phyloP scores from a whole-genome alignment of 768 basidiomycete genomes.

The Leccinum uliginosum region DNA sequence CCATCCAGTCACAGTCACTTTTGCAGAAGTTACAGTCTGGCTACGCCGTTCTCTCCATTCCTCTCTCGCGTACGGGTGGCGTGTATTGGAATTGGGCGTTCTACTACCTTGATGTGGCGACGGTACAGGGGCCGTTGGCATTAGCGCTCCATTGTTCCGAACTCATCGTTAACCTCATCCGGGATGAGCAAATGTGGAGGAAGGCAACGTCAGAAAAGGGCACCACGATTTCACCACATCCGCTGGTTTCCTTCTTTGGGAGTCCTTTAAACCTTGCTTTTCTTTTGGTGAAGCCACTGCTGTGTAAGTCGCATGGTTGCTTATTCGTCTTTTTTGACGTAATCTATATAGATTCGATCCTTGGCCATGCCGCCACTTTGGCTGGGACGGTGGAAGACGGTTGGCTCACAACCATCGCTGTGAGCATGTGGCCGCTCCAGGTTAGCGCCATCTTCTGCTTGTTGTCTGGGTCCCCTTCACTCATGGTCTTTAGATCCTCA shows the following conservation, averaged over 20 bases:
- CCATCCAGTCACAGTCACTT: slow-evolving; percentile 22
- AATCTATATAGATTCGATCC: slow-evolving; percentile 27
- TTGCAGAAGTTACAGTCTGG: slow-evolving; percentile 20
- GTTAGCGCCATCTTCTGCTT: slow-evolving; percentile 3
- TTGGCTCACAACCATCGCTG: slow-evolving; percentile 12
- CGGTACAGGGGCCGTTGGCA: slow-evolving; percentile 28
- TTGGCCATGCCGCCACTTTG: slow-evolving; percentile 25
- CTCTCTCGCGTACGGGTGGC: slow-evolving; percentile 13
- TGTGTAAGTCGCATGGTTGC: slow-evolving; percentile 19
- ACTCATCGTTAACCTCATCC: slow-evolving; percentile 26
- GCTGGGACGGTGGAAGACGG: slow-evolving; percentile 10
- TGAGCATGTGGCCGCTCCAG: slow-evolving; percentile 28
- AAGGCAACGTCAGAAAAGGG: slow-evolving; percentile 17
- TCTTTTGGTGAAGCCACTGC: slow-evolving; percentile 20
- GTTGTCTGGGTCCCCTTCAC: background rate
- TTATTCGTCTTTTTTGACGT: background rate
- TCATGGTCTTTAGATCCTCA: slow-evolving; percentile 21
- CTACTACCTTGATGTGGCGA: slow-evolving; percentile 22
- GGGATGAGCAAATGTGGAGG: slow-evolving; percentile 27
- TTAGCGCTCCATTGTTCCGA: slow-evolving; percentile 28
- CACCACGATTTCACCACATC: slow-evolving; percentile 12
- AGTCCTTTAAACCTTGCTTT: slow-evolving; percentile 12
- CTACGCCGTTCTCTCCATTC: slow-evolving; percentile 18
- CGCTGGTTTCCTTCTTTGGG: slow-evolving; percentile 21
- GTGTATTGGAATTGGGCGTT: slow-evolving; percentile 22